phyloP scores from a whole-genome alignment of 2,329 filamentous ascomycete species.

The Elsinoe perseae region DNA sequence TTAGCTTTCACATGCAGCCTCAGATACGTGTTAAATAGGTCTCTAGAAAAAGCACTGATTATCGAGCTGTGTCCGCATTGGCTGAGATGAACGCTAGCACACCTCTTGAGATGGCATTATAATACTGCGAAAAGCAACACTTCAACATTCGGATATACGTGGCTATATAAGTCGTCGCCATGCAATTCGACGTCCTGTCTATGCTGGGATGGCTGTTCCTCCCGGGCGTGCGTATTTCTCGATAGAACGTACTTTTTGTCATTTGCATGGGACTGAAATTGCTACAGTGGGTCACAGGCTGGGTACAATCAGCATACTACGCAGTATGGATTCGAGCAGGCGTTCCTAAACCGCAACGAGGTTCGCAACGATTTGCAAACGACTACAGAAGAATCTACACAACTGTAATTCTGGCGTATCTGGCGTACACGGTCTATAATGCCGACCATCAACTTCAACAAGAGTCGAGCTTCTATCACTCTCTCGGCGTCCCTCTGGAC shows the following conservation, averaged over 20 bases:
- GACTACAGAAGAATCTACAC: slow-evolving; percentile 80
- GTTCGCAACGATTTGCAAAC: slow-evolving; percentile 58
- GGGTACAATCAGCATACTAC: slow-evolving; percentile 77
- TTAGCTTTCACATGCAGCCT: slow-evolving; percentile 4
- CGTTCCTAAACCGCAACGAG: slow-evolving; percentile 63
- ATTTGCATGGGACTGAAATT: neutral
- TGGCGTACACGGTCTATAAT: slow-evolving; percentile 88
- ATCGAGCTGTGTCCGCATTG: neutral
- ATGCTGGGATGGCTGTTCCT: neutral
- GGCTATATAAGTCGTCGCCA: neutral
- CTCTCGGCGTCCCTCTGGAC: slow-evolving; percentile 61
- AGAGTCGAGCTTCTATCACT: slow-evolving; percentile 68
- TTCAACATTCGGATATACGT: neutral
- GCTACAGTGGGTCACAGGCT: slow-evolving; percentile 64
- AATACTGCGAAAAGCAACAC: neutral
- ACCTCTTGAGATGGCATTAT: neutral
- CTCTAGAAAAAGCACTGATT: neutral
- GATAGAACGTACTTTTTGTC: neutral
- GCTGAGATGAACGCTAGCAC: neutral
- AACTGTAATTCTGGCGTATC: slow-evolving; percentile 72
- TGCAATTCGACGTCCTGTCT: neutral
- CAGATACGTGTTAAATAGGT: slow-evolving; percentile 1
- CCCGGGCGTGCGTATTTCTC: neutral
- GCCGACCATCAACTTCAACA: slow-evolving; percentile 71
- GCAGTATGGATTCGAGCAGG: slow-evolving; percentile 82